phyloP scores from a whole-genome alignment of 2,329 filamentous ascomycete species.

The Monosporascus sp. region DNA sequence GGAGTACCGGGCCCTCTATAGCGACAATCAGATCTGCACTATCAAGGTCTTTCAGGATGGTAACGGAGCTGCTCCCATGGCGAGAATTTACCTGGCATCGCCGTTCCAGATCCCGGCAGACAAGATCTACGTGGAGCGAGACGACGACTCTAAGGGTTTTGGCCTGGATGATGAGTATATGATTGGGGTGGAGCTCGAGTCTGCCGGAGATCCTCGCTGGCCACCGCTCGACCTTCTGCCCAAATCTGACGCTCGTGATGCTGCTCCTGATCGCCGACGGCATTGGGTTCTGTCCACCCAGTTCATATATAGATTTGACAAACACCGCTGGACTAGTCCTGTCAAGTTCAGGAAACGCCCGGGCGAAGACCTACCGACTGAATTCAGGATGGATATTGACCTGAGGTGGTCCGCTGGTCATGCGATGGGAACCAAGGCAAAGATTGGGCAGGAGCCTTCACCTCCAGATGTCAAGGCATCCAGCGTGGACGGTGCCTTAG shows the following conservation, averaged over 20 bases:
- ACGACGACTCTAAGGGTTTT: slow-evolving; percentile 39
- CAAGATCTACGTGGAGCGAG: slow-evolving; percentile 44
- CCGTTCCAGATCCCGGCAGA: slow-evolving; percentile 50
- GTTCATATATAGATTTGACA: slow-evolving; percentile 24
- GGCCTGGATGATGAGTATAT: slow-evolving; percentile 46
- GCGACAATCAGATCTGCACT: slow-evolving; percentile 50
- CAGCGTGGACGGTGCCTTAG: slow-evolving; percentile 30
- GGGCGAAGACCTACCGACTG: slow-evolving; percentile 17
- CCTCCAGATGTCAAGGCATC: slow-evolving; percentile 40
- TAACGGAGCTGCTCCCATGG: slow-evolving; percentile 40
- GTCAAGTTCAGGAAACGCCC: slow-evolving; percentile 21
- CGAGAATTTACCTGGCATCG: slow-evolving; percentile 41
- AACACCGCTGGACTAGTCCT: slow-evolving; percentile 20
- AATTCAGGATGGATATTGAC: slow-evolving; percentile 26
- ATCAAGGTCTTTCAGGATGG: slow-evolving; percentile 46
- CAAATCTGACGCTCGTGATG: slow-evolving; percentile 19
- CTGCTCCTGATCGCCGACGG: slow-evolving; percentile 18
- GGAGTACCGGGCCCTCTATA: slow-evolving; percentile 42
- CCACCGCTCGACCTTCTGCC: slow-evolving; percentile 42
- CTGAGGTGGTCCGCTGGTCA: slow-evolving; percentile 26
- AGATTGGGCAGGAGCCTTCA: slow-evolving; percentile 33
- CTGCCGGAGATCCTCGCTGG: slow-evolving; percentile 45
- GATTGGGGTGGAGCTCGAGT: slow-evolving; percentile 48
- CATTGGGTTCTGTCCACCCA: slow-evolving; percentile 24
- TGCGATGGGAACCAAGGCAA: slow-evolving; percentile 15